Conservation (phyloP, 768 basidiomycete genomes). For the Lepiota venenata region DNA sequence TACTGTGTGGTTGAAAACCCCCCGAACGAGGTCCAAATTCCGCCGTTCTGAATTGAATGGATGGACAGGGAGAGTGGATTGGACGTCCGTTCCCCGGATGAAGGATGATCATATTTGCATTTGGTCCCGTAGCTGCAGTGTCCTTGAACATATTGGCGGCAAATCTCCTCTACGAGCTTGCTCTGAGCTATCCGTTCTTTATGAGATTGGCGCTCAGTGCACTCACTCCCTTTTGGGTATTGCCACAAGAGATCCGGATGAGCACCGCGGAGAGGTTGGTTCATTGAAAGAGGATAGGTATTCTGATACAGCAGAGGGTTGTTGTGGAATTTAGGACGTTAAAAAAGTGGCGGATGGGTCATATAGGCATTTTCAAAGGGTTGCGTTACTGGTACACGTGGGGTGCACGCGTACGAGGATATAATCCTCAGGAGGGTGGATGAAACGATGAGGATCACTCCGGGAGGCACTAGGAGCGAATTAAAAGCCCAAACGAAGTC, state of each 20-base stretch:
- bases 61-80: background rate
- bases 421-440: slow-evolving; percentile 4
- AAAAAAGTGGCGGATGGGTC: slow-evolving; percentile 1
- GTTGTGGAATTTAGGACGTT: slow-evolving; percentile 2
- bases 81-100: background rate
- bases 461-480: no score
- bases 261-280: background rate
- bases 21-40: background rate
- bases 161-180: background rate
- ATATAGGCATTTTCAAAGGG: slow-evolving; percentile 11
- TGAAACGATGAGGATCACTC: no score
- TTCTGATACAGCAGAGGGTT: background rate
- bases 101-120: slow-evolving; percentile 11
- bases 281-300: background rate
- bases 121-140: slow-evolving; percentile 6
- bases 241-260: slow-evolving; percentile 8
- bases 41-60: background rate
- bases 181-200: background rate
- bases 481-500: no score
- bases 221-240: slow-evolving; percentile 1
- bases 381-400: slow-evolving; percentile 9
- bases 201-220: no score
- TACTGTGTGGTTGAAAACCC: background rate
- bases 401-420: slow-evolving; percentile 11
- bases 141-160: slow-evolving; percentile 11